Evolutionary conservation across 768 basidiomycete species (phyloP).

Genomic region (Boletus rubropictus): DNA sequence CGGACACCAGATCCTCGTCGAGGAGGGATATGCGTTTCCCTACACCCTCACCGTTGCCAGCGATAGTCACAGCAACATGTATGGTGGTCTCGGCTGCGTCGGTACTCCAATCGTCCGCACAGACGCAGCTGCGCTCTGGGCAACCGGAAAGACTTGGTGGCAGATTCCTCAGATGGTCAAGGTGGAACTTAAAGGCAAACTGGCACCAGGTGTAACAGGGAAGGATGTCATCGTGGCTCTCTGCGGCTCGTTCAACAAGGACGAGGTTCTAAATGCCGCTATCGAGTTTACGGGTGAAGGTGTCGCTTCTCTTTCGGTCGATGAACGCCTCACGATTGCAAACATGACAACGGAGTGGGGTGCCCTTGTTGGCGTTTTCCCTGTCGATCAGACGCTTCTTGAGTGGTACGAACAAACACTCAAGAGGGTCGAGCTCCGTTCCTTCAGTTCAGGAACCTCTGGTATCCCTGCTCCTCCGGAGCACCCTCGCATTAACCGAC

Average conservation of each 20-base stretch:
- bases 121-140: slow-evolving; percentile 94
- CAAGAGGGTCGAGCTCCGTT: slow-evolving; percentile 67
- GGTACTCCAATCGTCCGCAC: slow-evolving; percentile 97
- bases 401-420: slow-evolving; percentile 81
- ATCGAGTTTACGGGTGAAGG: slow-evolving; percentile 96
- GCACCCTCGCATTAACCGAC: slow-evolving; percentile 82
- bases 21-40: slow-evolving; percentile 98
- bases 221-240: slow-evolving; percentile 98
- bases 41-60: slow-evolving; percentile 92
- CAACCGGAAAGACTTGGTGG: slow-evolving; percentile 99
- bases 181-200: slow-evolving; percentile 79
- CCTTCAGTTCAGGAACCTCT: slow-evolving; percentile 51
- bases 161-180: slow-evolving; percentile 96
- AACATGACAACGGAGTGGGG: slow-evolving; percentile 99
- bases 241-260: slow-evolving; percentile 91
- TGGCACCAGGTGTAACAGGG: slow-evolving; percentile 88
- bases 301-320: slow-evolving; percentile 67
- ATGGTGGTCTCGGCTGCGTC: slow-evolving; percentile 94
- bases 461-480: slow-evolving; percentile 63
- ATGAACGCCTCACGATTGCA: slow-evolving; percentile 93
- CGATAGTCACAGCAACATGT: slow-evolving; percentile 98
- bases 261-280: slow-evolving; percentile 94
- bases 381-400: slow-evolving; percentile 75
- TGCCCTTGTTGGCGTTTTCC: slow-evolving; percentile 92
- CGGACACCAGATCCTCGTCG: slow-evolving; percentile 94